Base-by-base conservation (phyloP, 371 early-diverging fungal genomes). In the Apophysomyces variabilis region DNA sequence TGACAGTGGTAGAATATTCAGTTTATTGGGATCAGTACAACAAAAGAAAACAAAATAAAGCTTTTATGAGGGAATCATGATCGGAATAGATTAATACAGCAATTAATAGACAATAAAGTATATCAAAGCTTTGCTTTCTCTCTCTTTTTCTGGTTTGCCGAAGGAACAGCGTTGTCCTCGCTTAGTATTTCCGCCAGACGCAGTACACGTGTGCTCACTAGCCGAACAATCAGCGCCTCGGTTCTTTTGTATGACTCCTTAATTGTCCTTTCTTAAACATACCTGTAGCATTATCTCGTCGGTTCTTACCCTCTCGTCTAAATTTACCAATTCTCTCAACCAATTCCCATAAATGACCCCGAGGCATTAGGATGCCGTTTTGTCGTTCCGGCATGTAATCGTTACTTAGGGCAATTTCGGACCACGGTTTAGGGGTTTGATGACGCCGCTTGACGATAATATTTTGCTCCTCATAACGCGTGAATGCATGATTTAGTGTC, bases 271-370 rank as follows among this genome's bases (percentile, higher is more conserved):
- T 26, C 32, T 26, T 26, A 26, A 12, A 37, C 70, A 66, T 78
- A 88, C 88, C 93, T 38, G 93, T 92, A 5, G 89, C 90, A 74
- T 92, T 95, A 66, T 95, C 95, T 64, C 95, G 80, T 60, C 95
- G 80, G 66, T 95, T 93, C 74, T 95, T 95, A 62, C 95, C 95
- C 74, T 95, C 95, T 46, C 95, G 80, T 70, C 95, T 73, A 69
- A 90, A 93, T 58, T 79, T 78, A n/a, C 95, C 92, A 66, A 95
- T 91, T n/a, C 84, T 79, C 70, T 95, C 93, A 45, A 92, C 92
- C 47, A 93, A 70, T 36, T 90, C 90, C 95, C 95, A 95, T 37
- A 93, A 79, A 45, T 80, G 72, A 0, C 92, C 93, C 32, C 83
- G 73, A 26, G 91, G 87, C 8, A 77, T 67, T 21, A 89, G 72